Conservation (phyloP, 768 basidiomycete species). For the Infundibulicybe gibba region DNA sequence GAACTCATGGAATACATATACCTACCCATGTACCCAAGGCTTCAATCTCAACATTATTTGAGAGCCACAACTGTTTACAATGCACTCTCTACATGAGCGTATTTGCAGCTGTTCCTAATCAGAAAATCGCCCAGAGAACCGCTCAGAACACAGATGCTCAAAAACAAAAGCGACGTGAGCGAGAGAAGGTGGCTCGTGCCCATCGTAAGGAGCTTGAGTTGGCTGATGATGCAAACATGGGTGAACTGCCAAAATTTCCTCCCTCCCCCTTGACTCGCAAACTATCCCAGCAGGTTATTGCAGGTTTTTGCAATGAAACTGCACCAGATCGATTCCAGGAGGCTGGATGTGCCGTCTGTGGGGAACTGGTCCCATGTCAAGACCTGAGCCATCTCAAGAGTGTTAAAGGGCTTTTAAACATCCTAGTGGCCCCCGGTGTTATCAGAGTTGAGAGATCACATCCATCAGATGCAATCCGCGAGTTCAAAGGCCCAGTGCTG, state of each 20-base stretch:
- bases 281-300: slow-evolving; percentile 3
- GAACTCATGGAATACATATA: background rate
- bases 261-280: background rate
- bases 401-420: slow-evolving; percentile 1
- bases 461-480: background rate
- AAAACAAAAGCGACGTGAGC: background rate
- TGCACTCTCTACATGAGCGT: background rate
- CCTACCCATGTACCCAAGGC: background rate
- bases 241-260: background rate
- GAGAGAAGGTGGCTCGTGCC: background rate
- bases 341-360: slow-evolving; percentile 28
- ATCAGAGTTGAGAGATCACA: slow-evolving; percentile 3
- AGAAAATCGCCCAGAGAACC: background rate
- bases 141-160: background rate
- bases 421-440: slow-evolving; percentile 1
- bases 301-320: slow-evolving; percentile 3
- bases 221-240: background rate
- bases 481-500: background rate
- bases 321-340: slow-evolving; percentile 13
- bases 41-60: background rate
- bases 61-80: background rate
- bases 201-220: background rate
- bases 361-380: slow-evolving; percentile 2
- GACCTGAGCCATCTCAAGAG: slow-evolving; percentile 2
- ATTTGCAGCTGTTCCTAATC: background rate